Percentiles rank a stretch among this genome's conserved stretches.
Evolutionary conservation across 176 grass and related monocot genomes (phyloP).

Genomic region (Oropetium thomaeum): DNA sequence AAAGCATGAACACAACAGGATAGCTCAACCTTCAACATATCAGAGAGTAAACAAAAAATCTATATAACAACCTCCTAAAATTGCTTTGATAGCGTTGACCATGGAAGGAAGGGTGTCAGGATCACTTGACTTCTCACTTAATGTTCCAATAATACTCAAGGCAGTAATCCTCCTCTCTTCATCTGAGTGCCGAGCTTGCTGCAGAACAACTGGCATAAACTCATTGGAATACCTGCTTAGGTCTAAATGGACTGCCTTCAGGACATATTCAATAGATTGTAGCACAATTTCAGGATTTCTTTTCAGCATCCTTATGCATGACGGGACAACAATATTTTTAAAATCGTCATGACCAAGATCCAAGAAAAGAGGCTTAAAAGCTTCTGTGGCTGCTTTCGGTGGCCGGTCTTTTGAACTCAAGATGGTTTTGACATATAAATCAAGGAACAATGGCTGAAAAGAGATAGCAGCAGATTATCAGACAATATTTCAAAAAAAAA

Average conservation of each 20-base stretch:
- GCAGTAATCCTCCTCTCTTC: conserved; percentile 76
- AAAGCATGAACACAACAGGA: conserved; percentile 16
- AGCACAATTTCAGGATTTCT: conserved; percentile 94
- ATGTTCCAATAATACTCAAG: conserved; percentile 65
- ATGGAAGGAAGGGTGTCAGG: conserved; percentile 81
- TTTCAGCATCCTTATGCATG: conserved; percentile 92
- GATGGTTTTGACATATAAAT: conserved; percentile 74
- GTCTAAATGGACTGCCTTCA: conserved; percentile 67
- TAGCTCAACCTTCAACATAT: conserved; percentile 28
- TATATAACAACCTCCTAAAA: conserved; percentile 69
- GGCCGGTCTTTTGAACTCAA: conserved; percentile 84
- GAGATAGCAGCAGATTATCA: conserved; percentile 22
- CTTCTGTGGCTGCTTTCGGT: conserved; percentile 61
- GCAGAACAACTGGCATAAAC: conserved; percentile 77
- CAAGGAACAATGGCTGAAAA: conserved; percentile 84
- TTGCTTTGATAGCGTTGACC: conserved; percentile 76
- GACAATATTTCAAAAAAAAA: too few relatives aligned
- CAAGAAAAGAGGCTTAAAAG: conserved; percentile 76
- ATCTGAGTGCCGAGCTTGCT: conserved; percentile 79
- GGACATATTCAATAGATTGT: conserved; percentile 71
- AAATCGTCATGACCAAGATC: conserved; percentile 87
- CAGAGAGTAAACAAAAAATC: conserved; percentile 13
- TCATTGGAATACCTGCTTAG: conserved; percentile 85
- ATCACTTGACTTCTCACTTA: conserved; percentile 90
- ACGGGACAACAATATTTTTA: conserved; percentile 68